Conservation (phyloP, 2,329 filamentous ascomycete species). For the Orbilia ellipsospora region DNA sequence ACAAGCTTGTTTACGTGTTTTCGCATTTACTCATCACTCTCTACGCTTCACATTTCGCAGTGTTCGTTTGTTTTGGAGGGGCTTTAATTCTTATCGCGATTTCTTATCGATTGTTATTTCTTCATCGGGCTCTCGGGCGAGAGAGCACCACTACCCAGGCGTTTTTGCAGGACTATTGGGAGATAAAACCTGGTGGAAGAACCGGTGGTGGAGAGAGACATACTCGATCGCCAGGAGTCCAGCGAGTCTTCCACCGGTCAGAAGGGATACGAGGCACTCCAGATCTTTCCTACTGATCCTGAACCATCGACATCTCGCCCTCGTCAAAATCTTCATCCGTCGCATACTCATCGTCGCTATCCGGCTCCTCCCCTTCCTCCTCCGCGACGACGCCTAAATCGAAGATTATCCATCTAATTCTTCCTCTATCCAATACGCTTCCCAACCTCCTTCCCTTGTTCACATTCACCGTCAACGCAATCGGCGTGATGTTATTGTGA, state of each 20-base stretch:
- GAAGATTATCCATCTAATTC: constrained; percentile 51
- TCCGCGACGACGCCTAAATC: constrained; percentile 40
- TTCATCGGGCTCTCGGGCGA: constrained; percentile 48
- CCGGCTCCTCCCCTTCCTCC: constrained; percentile 33
- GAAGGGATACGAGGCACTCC: no score
- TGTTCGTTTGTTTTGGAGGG: constrained; percentile 30
- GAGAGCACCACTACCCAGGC: background rate
- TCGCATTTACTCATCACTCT: constrained; percentile 1
- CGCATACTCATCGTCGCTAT: constrained; percentile 22
- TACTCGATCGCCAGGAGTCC: no score
- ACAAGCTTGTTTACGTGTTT: background rate
- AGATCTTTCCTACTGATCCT: background rate
- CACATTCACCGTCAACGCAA: constrained; percentile 46
- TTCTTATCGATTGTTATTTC: constrained; percentile 42
- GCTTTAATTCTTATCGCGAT: constrained; percentile 24
- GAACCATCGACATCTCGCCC: constrained; percentile 1
- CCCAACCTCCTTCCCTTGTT: constrained; percentile 50
- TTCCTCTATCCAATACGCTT: constrained; percentile 48
- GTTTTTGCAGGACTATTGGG: no score
- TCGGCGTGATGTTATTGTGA: constrained; percentile 51
- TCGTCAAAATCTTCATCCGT: constrained; percentile 38
- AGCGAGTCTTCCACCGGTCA: no score
- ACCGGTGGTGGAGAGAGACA: no score
- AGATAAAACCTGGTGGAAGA: no score
- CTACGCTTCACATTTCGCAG: background rate